These are phyloP conservation scores for Cystobasidium sp. DNA, from an alignment of 1,284 basidiomycete genomes.

Conservation along the genomic window DNA sequence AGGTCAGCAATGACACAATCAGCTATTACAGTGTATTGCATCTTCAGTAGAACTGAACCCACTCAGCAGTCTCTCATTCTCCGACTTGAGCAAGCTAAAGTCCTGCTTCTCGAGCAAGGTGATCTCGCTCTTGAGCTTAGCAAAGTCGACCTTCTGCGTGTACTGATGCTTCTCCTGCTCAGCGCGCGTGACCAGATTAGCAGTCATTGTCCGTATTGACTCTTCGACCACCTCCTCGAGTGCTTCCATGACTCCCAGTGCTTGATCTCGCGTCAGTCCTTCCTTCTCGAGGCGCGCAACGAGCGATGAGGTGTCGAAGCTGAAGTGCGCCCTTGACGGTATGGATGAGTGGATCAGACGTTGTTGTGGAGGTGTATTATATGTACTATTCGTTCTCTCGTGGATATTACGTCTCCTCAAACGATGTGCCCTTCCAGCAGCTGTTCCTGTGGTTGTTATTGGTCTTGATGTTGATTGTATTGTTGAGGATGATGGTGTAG, in stretches of 20 bases:
- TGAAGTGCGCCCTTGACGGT: constrained; percentile 62
- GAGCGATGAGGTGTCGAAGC: constrained; percentile 93
- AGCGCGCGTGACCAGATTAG: constrained; percentile 88
- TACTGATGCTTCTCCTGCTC: constrained; percentile 72
- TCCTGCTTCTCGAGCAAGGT: constrained; percentile 98
- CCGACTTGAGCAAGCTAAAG: constrained; percentile 87
- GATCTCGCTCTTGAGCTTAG: constrained; percentile 66
- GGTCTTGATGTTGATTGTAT: neutral
- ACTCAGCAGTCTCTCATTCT: constrained; percentile 82
- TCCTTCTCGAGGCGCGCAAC: constrained; percentile 85
- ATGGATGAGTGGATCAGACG: constrained; percentile 19
- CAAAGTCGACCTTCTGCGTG: constrained; percentile 66
- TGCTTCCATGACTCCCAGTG: constrained; percentile 91
- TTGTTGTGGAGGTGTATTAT: neutral
- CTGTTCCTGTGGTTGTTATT: neutral
- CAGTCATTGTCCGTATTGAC: constrained; percentile 89
- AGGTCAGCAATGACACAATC: neutral
- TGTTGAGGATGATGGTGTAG: neutral
- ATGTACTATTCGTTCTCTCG: neutral
- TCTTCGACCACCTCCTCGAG: constrained; percentile 95
- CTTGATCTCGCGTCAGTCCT: constrained; percentile 82
- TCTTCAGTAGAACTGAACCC: neutral
- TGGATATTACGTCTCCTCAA: neutral
- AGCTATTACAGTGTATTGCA: neutral
- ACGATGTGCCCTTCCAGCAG: neutral